Evolutionary conservation across 495 filamentous ascomycete species (phyloP).

Genomic region (Cairneyella variabilis): DNA sequence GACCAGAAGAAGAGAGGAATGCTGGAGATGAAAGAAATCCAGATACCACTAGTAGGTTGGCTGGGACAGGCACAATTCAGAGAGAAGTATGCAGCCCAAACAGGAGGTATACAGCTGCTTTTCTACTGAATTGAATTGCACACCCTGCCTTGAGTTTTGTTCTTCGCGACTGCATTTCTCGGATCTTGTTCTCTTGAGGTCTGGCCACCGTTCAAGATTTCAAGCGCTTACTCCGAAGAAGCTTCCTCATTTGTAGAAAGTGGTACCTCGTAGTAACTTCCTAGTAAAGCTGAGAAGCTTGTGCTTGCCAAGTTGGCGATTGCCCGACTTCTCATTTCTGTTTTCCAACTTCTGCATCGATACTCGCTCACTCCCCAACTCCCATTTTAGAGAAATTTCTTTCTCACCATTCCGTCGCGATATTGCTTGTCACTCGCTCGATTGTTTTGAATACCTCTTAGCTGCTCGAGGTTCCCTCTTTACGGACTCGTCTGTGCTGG

Average conservation of each 20-base stretch:
- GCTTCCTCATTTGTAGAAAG: no score
- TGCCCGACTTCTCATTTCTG: background rate
- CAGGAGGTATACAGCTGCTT: slow-evolving; percentile 50
- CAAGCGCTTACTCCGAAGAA: no score
- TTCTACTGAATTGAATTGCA: slow-evolving; percentile 37
- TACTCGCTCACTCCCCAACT: background rate
- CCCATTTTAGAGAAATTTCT: background rate
- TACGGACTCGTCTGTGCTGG: background rate
- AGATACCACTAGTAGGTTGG: slow-evolving; percentile 67
- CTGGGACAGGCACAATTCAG: slow-evolving; percentile 65
- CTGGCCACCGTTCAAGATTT: no score
- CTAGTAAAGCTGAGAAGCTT: background rate
- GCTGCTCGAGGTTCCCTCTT: background rate
- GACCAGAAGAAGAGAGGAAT: slow-evolving; percentile 90
- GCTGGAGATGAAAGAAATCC: slow-evolving; percentile 89
- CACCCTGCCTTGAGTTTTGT: no score
- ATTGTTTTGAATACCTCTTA: background rate
- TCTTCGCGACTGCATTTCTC: no score
- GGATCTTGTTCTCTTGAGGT: no score
- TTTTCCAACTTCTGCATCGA: background rate
- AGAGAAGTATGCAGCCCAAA: slow-evolving; percentile 54
- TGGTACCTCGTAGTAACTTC: no score
- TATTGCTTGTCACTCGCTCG: background rate
- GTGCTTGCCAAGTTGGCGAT: background rate
- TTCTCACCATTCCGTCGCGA: background rate